These are phyloP conservation scores for Fusarium verticillioides DNA, from an alignment of 2,329 filamentous ascomycete species.

Conservation along the genomic window DNA sequence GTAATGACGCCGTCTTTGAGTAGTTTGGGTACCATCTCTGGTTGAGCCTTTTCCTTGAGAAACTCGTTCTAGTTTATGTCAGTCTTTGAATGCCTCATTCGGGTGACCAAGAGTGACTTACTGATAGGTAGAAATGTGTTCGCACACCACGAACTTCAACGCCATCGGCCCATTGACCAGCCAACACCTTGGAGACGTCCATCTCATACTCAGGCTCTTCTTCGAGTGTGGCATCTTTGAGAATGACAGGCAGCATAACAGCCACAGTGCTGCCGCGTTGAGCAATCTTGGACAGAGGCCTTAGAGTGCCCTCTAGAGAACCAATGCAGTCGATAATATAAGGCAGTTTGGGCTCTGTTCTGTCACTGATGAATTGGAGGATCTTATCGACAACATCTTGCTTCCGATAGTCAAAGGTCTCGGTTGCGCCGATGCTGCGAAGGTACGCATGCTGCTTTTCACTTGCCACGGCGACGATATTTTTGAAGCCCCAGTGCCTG, in stretches of 20 bases:
- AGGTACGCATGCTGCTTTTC: constrained; percentile 57
- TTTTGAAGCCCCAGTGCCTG: constrained; percentile 62
- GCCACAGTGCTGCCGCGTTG: constrained; percentile 63
- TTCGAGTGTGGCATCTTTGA: constrained; percentile 61
- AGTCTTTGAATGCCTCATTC: background rate
- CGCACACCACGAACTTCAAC: constrained; percentile 64
- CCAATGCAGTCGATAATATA: constrained; percentile 68
- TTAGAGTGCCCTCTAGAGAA: constrained; percentile 58
- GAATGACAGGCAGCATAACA: constrained; percentile 68
- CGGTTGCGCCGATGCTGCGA: constrained; percentile 55
- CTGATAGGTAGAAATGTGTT: constrained; percentile 46
- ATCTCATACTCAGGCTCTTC: constrained; percentile 64
- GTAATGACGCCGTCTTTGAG: constrained; percentile 52
- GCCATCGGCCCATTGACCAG: constrained; percentile 61
- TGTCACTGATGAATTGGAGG: constrained; percentile 30
- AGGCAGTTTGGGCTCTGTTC: constrained; percentile 49
- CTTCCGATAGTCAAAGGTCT: constrained; percentile 60
- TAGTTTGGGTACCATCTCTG: constrained; percentile 64
- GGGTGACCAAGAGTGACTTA: constrained; percentile 6
- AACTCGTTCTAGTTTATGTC: constrained; percentile 59
- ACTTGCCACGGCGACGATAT: constrained; percentile 61
- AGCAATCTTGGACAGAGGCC: constrained; percentile 62
- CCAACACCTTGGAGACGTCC: constrained; percentile 57
- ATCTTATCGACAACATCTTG: constrained; percentile 51
- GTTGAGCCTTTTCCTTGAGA: constrained; percentile 64